These are phyloP conservation scores for Ustulina deusta DNA, from an alignment of 2,329 filamentous ascomycete genomes.

Conservation along the genomic window DNA sequence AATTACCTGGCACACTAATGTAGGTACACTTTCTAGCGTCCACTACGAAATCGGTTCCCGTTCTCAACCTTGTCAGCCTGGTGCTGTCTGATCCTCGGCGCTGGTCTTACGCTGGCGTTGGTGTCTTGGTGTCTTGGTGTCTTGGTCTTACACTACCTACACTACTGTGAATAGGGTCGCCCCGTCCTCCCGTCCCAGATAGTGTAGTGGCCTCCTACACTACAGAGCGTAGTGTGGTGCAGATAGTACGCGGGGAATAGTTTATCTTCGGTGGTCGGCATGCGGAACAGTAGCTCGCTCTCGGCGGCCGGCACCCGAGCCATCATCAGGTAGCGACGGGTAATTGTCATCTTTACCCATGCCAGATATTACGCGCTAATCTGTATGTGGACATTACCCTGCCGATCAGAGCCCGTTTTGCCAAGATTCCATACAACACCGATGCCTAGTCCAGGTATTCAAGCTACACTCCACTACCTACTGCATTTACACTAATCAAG, in stretches of 20 bases:
- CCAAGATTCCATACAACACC: no score
- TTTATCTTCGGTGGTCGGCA: constrained; percentile 13
- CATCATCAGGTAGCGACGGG: background rate
- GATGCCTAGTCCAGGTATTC: no score
- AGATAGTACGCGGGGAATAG: background rate
- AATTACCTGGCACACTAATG: constrained; percentile 8
- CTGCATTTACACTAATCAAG: background rate
- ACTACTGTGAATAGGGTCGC: background rate
- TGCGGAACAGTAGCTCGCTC: background rate
- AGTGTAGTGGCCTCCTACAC: no score
- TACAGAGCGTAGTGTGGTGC: background rate
- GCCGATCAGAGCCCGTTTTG: background rate
- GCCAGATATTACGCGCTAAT: background rate
- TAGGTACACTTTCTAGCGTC: constrained; percentile 3
- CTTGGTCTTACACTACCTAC: background rate
- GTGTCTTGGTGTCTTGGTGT: background rate
- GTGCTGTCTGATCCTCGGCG: background rate
- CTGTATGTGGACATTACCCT: background rate
- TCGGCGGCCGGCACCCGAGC: constrained; percentile 23
- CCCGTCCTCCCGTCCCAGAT: background rate
- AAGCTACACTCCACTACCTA: background rate
- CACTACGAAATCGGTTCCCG: background rate
- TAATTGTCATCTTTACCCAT: constrained; percentile 25
- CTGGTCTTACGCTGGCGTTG: no score
- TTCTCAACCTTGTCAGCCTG: background rate